Evolutionary conservation across 768 basidiomycete genomes (phyloP).

Genomic region (Vararia minispora): DNA sequence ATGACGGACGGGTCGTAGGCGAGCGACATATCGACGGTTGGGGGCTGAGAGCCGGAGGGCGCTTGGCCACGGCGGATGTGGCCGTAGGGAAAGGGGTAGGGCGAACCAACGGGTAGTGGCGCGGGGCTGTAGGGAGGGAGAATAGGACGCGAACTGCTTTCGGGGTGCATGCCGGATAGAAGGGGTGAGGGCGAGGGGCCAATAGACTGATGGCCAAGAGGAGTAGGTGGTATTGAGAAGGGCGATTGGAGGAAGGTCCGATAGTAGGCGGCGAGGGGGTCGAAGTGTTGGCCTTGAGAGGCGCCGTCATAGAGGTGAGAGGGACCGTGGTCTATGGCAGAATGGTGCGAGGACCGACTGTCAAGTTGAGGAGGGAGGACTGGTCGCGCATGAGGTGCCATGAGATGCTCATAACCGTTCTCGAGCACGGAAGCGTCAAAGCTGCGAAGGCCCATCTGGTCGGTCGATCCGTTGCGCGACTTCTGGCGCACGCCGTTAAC

Average conservation of each 20-base stretch:
- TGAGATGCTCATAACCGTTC: conserved; percentile 9
- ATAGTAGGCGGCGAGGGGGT: conserved; percentile 47
- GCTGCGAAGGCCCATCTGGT: conserved; percentile 10
- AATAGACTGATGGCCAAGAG: conserved; percentile 61
- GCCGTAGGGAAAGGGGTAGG: conserved; percentile 68
- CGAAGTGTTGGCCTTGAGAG: no score
- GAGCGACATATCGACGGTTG: conserved; percentile 10
- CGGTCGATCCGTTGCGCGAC: conserved; percentile 13
- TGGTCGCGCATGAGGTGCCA: neutral
- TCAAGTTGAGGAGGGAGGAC: no score
- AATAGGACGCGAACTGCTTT: conserved; percentile 20
- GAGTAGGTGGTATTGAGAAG: conserved; percentile 54
- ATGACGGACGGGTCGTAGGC: conserved; percentile 40
- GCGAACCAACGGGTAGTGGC: conserved; percentile 56
- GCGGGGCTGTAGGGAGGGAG: conserved; percentile 45
- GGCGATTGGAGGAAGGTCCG: no score
- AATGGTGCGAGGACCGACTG: no score
- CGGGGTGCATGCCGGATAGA: conserved; percentile 38
- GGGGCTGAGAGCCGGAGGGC: conserved; percentile 25
- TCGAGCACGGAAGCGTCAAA: conserved; percentile 11
- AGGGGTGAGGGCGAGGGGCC: conserved; percentile 66
- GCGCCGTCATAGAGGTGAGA: conserved; percentile 34
- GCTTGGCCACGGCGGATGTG: conserved; percentile 48
- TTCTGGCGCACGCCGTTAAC: no score
- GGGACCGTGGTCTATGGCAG: neutral